A percentile compares a stretch with the other conserved stretches of the same genome.
Evolutionary conservation across 805 yeast genomes (phyloP).

Genomic region (Hyphopichia homilentoma): DNA sequence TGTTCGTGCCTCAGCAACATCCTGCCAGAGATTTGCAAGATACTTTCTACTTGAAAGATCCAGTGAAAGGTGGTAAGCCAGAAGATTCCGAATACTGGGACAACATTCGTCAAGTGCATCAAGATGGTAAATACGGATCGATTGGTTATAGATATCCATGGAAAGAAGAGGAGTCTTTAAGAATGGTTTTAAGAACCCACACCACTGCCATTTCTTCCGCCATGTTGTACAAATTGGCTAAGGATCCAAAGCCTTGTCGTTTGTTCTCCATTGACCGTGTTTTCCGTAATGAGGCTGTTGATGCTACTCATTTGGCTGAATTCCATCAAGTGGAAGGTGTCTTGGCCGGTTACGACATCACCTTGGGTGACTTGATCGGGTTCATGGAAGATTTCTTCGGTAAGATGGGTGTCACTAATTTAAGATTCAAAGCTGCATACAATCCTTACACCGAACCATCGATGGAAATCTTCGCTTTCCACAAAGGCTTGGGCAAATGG

Average conservation of each 20-base stretch:
- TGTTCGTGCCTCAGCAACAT: constrained; percentile 98
- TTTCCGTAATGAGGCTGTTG: constrained; percentile 99
- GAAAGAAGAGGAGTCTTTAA: constrained; percentile 86
- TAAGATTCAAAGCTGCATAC: constrained; percentile 97
- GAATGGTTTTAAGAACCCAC: constrained; percentile 94
- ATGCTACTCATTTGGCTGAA: constrained; percentile 98
- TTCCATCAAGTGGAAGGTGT: constrained; percentile 99
- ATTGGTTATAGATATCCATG: constrained; percentile 98
- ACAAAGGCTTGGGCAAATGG: constrained; percentile 92
- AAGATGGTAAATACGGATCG: constrained; percentile 87
- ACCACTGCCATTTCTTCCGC: constrained; percentile 92
- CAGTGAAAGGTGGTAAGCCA: constrained; percentile 75
- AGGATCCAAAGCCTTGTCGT: constrained; percentile 85
- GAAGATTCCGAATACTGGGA: constrained; percentile 76
- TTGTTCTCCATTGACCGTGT: constrained; percentile 96
- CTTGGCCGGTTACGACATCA: constrained; percentile 90
- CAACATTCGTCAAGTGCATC: constrained; percentile 79
- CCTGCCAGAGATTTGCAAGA: constrained; percentile 99
- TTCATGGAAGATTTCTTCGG: constrained; percentile 97
- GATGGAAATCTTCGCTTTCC: constrained; percentile 96
- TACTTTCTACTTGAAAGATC: constrained; percentile 96
- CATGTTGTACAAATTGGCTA: constrained; percentile 83
- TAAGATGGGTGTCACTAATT: constrained; percentile 94
- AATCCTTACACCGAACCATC: constrained; percentile 99
- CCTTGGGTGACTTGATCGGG: constrained; percentile 94